A percentile compares a stretch with the other conserved stretches of the same genome.
Evolutionary conservation across 441 rosid species (phyloP).

Genomic region (Euphorbia schlechtendalii): DNA sequence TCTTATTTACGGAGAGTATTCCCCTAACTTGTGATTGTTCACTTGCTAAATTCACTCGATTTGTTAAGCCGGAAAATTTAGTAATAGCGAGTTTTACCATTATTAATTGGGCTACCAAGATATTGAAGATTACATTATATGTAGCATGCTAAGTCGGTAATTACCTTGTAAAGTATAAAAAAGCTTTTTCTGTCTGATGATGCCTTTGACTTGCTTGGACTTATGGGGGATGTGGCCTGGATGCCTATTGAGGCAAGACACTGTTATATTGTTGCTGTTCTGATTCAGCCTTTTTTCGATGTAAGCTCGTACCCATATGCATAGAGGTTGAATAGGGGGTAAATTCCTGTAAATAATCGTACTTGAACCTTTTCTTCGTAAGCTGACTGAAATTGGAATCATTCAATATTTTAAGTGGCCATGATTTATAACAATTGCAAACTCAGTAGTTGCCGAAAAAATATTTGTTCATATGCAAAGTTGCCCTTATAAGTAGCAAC

Average conservation of each 20-base stretch:
- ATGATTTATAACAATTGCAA: not conserved
- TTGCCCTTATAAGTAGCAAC: not conserved
- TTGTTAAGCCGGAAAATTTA: not conserved
- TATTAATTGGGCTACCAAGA: not conserved
- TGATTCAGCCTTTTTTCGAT: not conserved
- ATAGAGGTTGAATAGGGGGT: not conserved
- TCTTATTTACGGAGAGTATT: no score
- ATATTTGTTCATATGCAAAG: not conserved
- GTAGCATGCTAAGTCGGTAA: not conserved
- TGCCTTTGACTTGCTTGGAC: slow-evolving; percentile 43
- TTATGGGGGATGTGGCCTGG: not conserved
- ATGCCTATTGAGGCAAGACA: not conserved
- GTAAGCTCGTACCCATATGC: not conserved
- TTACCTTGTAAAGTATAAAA: slow-evolving; percentile 14
- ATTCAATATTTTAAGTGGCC: not conserved
- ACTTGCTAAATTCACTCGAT: not conserved
- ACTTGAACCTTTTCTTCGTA: not conserved
- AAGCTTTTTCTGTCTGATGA: slow-evolving; percentile 38
- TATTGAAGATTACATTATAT: not conserved
- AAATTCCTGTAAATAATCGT: not conserved
- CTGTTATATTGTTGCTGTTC: not conserved
- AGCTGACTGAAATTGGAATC: not conserved
- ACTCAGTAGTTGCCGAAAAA: not conserved
- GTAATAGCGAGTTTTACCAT: not conserved
- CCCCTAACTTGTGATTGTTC: slow-evolving; percentile 26